Percentiles rank a stretch among this genome's conserved stretches.
Evolutionary conservation across 176 grass and related monocot species (phyloP).

Genomic region (Triticum turgidum): DNA sequence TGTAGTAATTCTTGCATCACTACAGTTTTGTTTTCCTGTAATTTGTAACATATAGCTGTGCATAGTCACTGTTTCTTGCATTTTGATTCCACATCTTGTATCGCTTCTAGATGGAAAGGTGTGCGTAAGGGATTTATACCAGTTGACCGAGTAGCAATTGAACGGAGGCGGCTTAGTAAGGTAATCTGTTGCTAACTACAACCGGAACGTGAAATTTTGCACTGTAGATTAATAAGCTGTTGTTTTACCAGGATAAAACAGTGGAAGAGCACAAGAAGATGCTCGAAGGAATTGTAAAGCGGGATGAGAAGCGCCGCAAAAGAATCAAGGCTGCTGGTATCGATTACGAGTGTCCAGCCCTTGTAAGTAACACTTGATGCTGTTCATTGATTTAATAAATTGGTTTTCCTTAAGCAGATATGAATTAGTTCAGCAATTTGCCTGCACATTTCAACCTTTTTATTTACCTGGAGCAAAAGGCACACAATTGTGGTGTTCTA

Average conservation of each 20-base stretch:
- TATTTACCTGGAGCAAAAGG: neutral
- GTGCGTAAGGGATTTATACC: conserved; percentile 44
- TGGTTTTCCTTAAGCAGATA: neutral
- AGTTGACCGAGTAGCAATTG: conserved; percentile 55
- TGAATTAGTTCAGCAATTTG: neutral
- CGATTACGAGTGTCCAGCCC: conserved; percentile 72
- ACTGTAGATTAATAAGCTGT: conserved; percentile 12
- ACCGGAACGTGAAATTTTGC: neutral
- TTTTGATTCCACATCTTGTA: neutral
- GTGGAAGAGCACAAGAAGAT: conserved; percentile 61
- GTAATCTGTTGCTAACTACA: conserved; percentile 36
- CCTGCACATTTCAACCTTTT: neutral
- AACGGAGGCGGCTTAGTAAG: conserved; percentile 64
- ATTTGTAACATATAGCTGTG: neutral
- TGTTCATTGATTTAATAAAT: neutral
- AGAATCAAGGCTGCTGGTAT: conserved; percentile 78
- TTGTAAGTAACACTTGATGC: conserved; percentile 59
- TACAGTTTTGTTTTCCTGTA: neutral
- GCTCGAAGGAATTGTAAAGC: conserved; percentile 72
- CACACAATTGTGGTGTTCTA: neutral
- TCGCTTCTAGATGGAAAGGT: conserved; percentile 67
- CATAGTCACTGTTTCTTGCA: neutral
- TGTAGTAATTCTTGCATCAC: neutral
- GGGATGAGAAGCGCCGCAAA: conserved; percentile 71
- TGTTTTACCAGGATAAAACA: conserved; percentile 64